These are phyloP conservation scores for Canna indica DNA, from an alignment of 176 grass and related monocot species.

Conservation along the genomic window DNA sequence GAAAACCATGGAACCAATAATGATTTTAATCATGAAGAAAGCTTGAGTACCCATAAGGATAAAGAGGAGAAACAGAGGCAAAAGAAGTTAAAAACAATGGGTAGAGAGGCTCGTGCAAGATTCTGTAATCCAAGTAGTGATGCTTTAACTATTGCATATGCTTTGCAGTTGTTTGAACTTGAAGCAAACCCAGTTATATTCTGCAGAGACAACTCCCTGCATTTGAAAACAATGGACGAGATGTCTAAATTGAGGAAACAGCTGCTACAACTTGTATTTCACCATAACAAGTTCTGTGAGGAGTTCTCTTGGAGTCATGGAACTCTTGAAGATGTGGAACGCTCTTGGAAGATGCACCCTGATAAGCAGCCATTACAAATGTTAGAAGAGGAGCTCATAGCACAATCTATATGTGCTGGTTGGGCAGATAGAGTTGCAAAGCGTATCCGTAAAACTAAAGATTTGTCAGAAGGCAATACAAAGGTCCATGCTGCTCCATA, in stretches of 20 bases:
- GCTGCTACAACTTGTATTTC: slow-evolving; percentile 66
- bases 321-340: slow-evolving; percentile 51
- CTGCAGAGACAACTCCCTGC: slow-evolving; percentile 72
- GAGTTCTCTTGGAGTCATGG: slow-evolving; percentile 78
- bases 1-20: slow-evolving; percentile 24
- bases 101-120: slow-evolving; percentile 50
- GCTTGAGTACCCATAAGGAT: slow-evolving; percentile 28
- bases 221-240: slow-evolving; percentile 95
- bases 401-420: slow-evolving; percentile 76
- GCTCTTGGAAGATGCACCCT: slow-evolving; percentile 47
- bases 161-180: slow-evolving; percentile 70
- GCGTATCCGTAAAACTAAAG: slow-evolving; percentile 31
- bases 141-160: slow-evolving; percentile 70
- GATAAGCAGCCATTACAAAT: slow-evolving; percentile 47
- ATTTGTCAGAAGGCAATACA: slow-evolving; percentile 40
- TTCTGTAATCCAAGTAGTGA: slow-evolving; percentile 78
- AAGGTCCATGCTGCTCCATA: slow-evolving; percentile 51
- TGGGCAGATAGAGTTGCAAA: slow-evolving; percentile 94
- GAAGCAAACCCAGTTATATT: slow-evolving; percentile 53
- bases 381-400: slow-evolving; percentile 68
- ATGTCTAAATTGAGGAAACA: slow-evolving; percentile 98
- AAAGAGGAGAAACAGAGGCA: slow-evolving; percentile 37
- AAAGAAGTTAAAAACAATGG: slow-evolving; percentile 52
- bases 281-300: slow-evolving; percentile 54
- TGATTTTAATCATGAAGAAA: slow-evolving; percentile 27